These are phyloP conservation scores for Phlyctochytrium planicorne DNA, from an alignment of 192 early-diverging fungal species.

Conservation along the genomic window DNA sequence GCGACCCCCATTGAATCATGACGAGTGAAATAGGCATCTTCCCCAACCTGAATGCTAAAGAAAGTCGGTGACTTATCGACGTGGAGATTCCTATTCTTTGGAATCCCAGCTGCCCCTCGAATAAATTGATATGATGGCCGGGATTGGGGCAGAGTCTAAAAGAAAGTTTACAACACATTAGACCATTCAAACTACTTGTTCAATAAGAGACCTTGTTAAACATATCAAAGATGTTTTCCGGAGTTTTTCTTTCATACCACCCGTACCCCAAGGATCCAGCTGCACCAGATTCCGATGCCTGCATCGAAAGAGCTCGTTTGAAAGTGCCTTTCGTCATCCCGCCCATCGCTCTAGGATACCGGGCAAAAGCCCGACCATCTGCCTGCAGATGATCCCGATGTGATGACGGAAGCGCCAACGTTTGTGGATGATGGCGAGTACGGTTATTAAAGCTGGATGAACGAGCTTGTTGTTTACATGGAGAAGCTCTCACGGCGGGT, in stretches of 20 bases:
- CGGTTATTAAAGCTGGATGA: no score
- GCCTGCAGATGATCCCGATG: no score
- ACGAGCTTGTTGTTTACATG: no score
- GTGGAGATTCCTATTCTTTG: constrained; percentile 35
- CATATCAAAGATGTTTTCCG: neutral
- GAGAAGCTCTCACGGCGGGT: no score
- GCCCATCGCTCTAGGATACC: no score
- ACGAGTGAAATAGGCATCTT: constrained; percentile 91
- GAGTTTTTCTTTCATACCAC: neutral
- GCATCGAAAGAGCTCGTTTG: no score
- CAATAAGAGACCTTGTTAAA: neutral
- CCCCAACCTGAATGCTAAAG: constrained; percentile 67
- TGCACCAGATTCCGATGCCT: no score
- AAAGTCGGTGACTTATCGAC: neutral
- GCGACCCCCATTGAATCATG: constrained; percentile 88
- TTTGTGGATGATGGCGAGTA: no score
- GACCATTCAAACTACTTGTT: neutral
- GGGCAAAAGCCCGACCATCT: no score
- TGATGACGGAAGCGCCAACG: no score
- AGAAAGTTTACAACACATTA: neutral
- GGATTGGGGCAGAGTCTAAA: constrained; percentile 8
- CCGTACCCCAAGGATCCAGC: no score
- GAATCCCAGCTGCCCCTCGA: constrained; percentile 59
- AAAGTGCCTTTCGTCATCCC: no score
- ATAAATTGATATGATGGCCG: constrained; percentile 56